Evolutionary conservation across 495 filamentous ascomycete species (phyloP).

Genomic region (Lasiosphaeria miniovina): DNA sequence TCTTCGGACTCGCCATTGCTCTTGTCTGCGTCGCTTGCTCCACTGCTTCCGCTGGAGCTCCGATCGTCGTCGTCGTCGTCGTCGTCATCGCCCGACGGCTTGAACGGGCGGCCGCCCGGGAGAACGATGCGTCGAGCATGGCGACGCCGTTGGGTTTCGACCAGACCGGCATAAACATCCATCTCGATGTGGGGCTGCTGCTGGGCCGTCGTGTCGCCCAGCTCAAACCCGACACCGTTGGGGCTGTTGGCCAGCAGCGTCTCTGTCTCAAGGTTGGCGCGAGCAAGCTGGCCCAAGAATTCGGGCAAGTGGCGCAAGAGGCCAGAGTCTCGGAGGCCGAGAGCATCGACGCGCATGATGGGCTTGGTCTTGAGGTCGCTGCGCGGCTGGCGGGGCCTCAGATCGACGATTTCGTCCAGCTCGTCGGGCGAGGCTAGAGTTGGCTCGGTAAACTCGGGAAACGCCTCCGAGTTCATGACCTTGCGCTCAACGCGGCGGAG

Average conservation of each 20-base stretch:
- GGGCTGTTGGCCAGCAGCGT: slow-evolving; percentile 23
- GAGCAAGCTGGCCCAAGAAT: slow-evolving; percentile 29
- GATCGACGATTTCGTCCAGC: slow-evolving; percentile 25
- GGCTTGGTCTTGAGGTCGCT: slow-evolving; percentile 7
- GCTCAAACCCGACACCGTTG: slow-evolving; percentile 20
- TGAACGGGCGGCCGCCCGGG: slow-evolving; percentile 12
- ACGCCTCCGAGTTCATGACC: slow-evolving; percentile 20
- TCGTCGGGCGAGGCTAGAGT: slow-evolving; percentile 23
- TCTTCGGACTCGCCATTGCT: slow-evolving; percentile 7
- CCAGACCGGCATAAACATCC: slow-evolving; percentile 22
- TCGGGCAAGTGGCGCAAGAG: slow-evolving; percentile 23
- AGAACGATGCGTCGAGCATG: slow-evolving; percentile 14
- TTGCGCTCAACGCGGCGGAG: slow-evolving; percentile 15
- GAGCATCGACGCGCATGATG: slow-evolving; percentile 26
- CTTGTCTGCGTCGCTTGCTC: not conserved
- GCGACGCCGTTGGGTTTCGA: slow-evolving; percentile 20
- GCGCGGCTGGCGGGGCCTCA: slow-evolving; percentile 10
- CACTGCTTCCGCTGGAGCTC: not conserved
- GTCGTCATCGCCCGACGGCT: slow-evolving; percentile 3
- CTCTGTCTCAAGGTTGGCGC: slow-evolving; percentile 25
- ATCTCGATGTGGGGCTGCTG: slow-evolving; percentile 24
- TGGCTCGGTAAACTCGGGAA: slow-evolving; percentile 25
- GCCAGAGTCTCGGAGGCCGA: slow-evolving; percentile 22
- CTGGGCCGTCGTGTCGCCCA: slow-evolving; percentile 15
- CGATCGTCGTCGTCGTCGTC: slow-evolving; percentile 8